phyloP scores from a whole-genome alignment of 179 eudicot genomes.

The Silene coronaria region DNA sequence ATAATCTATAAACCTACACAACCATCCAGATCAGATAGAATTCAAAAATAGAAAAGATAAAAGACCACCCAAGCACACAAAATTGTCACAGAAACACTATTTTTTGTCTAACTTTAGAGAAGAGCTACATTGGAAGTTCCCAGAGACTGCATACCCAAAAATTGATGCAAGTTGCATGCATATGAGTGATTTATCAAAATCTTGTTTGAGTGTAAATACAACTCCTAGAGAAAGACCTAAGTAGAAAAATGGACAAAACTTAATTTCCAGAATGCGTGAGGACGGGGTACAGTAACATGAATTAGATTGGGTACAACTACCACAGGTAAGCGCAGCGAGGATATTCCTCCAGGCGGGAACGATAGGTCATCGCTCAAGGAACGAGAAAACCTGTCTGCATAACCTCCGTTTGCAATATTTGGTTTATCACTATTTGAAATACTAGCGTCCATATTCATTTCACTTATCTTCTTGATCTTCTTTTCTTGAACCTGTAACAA shows the following conservation, averaged over 20 bases:
- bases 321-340: slow-evolving; percentile 83
- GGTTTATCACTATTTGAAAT: slow-evolving; percentile 34
- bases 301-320: slow-evolving; percentile 57
- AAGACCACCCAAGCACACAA: neutral
- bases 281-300: neutral
- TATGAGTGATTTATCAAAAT: neutral
- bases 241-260: neutral
- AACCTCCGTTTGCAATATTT: slow-evolving; percentile 60
- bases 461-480: slow-evolving; percentile 84
- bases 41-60: neutral
- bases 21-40: neutral
- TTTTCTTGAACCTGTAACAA: slow-evolving; percentile 84
- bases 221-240: neutral
- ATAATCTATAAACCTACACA: neutral
- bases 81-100: neutral
- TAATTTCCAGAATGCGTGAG: neutral
- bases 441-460: slow-evolving; percentile 66
- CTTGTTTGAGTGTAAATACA: neutral
- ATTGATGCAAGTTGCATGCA: neutral
- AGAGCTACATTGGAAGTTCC: neutral
- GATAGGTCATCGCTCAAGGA: slow-evolving; percentile 44
- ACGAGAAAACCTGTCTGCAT: slow-evolving; percentile 38
- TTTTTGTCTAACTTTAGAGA: neutral
- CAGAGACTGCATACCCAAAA: neutral
- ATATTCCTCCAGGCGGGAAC: slow-evolving; percentile 65